Evolutionary conservation across 73 alveolate genomes (phyloP).

Genomic region (Tetrahymena borealis): DNA sequence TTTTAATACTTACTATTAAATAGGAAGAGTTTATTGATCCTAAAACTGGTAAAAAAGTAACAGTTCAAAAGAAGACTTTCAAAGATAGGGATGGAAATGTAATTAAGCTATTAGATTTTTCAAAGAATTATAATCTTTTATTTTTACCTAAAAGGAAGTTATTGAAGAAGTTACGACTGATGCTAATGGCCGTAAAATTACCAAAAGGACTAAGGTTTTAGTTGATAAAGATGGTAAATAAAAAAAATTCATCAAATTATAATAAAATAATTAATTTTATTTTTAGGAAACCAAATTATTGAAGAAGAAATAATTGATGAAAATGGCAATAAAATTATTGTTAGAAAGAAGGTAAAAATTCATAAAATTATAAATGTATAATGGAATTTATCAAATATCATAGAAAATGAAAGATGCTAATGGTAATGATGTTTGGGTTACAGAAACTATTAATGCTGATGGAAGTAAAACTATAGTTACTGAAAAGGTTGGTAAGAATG

Average conservation of each 20-base stretch:
- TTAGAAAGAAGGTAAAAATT: constrained; percentile 2
- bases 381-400: not conserved
- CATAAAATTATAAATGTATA: not conserved
- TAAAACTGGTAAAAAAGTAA: constrained; percentile 26
- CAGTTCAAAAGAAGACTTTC: constrained; percentile 6
- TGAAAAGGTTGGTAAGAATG: constrained; percentile 23
- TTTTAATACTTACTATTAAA: not conserved
- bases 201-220: constrained; percentile 17
- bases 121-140: not conserved
- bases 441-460: constrained; percentile 28
- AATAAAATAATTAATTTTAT: not conserved
- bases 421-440: constrained; percentile 30
- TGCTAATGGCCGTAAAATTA: constrained; percentile 29
- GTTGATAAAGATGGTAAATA: constrained; percentile 38
- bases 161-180: constrained; percentile 30
- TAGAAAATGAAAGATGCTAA: constrained; percentile 28
- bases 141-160: constrained; percentile 8
- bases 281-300: constrained; percentile 9
- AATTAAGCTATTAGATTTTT: not conserved
- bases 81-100: constrained; percentile 44
- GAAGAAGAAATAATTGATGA: constrained; percentile 23
- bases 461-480: constrained; percentile 29
- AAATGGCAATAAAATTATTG: constrained; percentile 17
- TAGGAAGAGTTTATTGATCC: constrained; percentile 21
- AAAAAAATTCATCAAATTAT: not conserved